Evolutionary conservation across 345 rosid species (phyloP).

Genomic region (Clarkia xantiana): DNA sequence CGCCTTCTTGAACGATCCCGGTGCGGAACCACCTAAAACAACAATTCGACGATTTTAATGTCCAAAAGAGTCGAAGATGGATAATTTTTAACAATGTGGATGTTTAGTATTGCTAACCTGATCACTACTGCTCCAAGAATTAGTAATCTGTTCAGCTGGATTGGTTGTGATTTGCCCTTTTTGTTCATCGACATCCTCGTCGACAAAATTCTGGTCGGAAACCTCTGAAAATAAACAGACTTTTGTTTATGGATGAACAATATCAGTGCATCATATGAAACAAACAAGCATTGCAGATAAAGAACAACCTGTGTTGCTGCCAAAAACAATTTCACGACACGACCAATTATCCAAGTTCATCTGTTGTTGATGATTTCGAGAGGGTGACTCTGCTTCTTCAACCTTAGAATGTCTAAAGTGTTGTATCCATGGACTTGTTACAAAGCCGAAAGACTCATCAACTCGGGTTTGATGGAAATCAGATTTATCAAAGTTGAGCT

Average conservation of each 20-base stretch:
- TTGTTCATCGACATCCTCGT: constrained; percentile 29
- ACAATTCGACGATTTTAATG: no score
- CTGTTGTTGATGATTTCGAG: no score
- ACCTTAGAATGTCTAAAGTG: constrained; percentile 32
- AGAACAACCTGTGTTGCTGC: constrained; percentile 26
- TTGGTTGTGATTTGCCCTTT: constrained; percentile 12
- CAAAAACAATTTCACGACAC: constrained; percentile 13
- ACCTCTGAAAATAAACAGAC: constrained; percentile 32
- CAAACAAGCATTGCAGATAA: no score
- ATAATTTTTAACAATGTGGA: no score
- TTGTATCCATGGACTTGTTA: constrained; percentile 56
- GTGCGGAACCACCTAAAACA: no score
- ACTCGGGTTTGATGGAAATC: constrained; percentile 15
- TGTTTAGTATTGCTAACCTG: no score
- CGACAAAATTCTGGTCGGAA: constrained; percentile 75
- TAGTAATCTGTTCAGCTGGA: constrained; percentile 8
- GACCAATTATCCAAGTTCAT: constrained; percentile 7
- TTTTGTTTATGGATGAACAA: no score
- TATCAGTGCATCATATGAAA: no score
- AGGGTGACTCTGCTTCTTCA: neutral
- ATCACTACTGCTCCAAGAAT: constrained; percentile 13
- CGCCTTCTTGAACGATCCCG: no score
- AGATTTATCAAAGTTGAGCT: constrained; percentile 38
- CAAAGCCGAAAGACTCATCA: constrained; percentile 15
- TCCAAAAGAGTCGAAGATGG: no score